Evolutionary conservation across 2,329 filamentous ascomycete genomes (phyloP).

Genomic region (Dothideomycetes sp.): DNA sequence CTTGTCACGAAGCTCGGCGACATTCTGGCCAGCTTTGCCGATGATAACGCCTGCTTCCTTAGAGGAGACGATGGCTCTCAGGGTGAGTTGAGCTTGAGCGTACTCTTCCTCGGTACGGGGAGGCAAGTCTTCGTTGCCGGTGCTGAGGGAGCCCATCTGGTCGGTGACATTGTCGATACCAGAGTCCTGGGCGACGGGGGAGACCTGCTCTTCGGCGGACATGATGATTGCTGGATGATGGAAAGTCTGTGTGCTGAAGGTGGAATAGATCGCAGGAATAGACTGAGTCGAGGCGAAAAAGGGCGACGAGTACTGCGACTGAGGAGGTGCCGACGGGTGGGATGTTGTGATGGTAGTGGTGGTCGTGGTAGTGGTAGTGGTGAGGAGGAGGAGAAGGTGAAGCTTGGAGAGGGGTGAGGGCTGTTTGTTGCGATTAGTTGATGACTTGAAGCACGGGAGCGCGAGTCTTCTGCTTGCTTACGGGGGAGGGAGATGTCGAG

Average conservation of each 20-base stretch:
- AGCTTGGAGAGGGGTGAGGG: conserved; percentile 4
- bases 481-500: background rate
- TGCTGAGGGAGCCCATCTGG: conserved; percentile 29
- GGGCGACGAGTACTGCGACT: background rate
- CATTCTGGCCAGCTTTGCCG: conserved; percentile 96
- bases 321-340: background rate
- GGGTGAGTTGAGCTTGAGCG: conserved; percentile 78
- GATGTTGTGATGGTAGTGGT: conserved; percentile 1
- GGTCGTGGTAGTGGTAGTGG: conserved; percentile 1
- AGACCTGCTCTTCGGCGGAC: conserved; percentile 27
- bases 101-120: conserved; percentile 98
- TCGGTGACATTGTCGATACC: conserved; percentile 28
- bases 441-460: no score
- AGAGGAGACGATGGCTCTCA: conserved; percentile 95
- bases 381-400: conserved; percentile 4
- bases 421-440: background rate
- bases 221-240: conserved; percentile 17
- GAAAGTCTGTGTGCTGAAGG: background rate
- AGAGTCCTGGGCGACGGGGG: conserved; percentile 19
- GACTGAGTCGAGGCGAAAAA: background rate
- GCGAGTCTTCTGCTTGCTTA: no score
- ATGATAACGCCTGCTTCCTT: conserved; percentile 99
- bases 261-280: background rate
- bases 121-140: conserved; percentile 55
- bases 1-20: conserved; percentile 91